Evolutionary conservation across 2,329 filamentous ascomycete genomes (phyloP).

Genomic region (Beauveria sp.): DNA sequence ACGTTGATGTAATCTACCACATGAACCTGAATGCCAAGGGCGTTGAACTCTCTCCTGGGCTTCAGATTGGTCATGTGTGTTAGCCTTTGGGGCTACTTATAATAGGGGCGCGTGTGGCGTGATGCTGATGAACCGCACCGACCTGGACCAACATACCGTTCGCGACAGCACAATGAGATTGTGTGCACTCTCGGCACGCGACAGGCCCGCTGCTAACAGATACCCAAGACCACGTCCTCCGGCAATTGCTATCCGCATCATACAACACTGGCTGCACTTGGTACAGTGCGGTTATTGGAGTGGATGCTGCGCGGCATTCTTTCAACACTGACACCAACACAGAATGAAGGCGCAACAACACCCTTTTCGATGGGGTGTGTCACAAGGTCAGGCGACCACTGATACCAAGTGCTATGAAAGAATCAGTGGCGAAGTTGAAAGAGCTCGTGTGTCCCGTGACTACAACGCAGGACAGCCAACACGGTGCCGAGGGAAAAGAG

Average conservation of each 20-base stretch:
- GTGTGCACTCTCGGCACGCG: slow-evolving; percentile 55
- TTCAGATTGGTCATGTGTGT: slow-evolving; percentile 21
- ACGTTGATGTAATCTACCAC: slow-evolving; percentile 59
- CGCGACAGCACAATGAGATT: slow-evolving; percentile 64
- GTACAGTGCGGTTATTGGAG: neutral
- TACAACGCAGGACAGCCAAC: neutral
- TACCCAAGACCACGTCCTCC: slow-evolving; percentile 38
- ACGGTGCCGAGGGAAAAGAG: neutral
- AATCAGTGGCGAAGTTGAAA: too few relatives aligned
- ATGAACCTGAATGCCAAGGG: slow-evolving; percentile 56
- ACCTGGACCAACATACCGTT: slow-evolving; percentile 36
- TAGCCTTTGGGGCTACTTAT: neutral
- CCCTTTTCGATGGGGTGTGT: neutral
- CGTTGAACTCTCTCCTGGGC: slow-evolving; percentile 46
- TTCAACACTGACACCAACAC: neutral
- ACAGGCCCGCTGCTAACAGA: slow-evolving; percentile 46
- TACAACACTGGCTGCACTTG: slow-evolving; percentile 18
- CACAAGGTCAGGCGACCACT: too few relatives aligned
- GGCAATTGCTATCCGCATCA: slow-evolving; percentile 43
- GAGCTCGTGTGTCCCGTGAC: neutral
- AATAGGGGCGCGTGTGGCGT: neutral
- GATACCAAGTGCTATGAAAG: too few relatives aligned
- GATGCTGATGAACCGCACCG: neutral
- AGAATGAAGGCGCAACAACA: neutral
- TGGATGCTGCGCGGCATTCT: slow-evolving; percentile 3